phyloP scores from a whole-genome alignment of 192 early-diverging fungal genomes.

The Rhizoclosmatium globosum region DNA sequence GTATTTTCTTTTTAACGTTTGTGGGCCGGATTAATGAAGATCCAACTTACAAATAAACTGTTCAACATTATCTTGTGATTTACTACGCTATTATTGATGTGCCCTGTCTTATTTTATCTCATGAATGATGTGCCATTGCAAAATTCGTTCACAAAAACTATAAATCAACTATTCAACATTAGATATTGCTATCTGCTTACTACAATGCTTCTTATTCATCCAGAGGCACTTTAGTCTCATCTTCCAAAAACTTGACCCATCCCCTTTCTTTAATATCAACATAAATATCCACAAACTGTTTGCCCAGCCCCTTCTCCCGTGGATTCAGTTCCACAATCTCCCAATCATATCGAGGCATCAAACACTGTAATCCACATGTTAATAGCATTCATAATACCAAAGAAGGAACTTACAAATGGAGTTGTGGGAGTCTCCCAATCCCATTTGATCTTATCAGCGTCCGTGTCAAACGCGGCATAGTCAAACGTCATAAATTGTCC shows the following conservation, averaged over 20 bases:
- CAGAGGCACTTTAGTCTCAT: not conserved
- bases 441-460: slow-evolving; percentile 25
- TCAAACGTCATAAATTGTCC: slow-evolving; percentile 17
- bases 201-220: not conserved
- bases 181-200: not conserved
- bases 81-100: not conserved
- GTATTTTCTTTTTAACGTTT: not conserved
- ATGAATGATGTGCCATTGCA: no score
- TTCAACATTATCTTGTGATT: not conserved
- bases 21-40: not conserved
- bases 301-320: not conserved
- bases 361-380: not conserved
- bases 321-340: not conserved
- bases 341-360: slow-evolving; percentile 8
- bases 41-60: not conserved
- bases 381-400: no score
- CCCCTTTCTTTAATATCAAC: not conserved
- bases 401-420: not conserved
- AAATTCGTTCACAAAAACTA: not conserved
- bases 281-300: slow-evolving; percentile 20
- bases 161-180: not conserved
- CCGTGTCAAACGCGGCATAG: slow-evolving; percentile 30
- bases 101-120: no score
- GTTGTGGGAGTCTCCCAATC: slow-evolving; percentile 28
- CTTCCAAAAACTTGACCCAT: slow-evolving; percentile 8